Percentiles rank a stretch among this genome's conserved stretches.
Conservation (phyloP, 1,284 basidiomycete species). For the Cryptococcus floricola region DNA sequence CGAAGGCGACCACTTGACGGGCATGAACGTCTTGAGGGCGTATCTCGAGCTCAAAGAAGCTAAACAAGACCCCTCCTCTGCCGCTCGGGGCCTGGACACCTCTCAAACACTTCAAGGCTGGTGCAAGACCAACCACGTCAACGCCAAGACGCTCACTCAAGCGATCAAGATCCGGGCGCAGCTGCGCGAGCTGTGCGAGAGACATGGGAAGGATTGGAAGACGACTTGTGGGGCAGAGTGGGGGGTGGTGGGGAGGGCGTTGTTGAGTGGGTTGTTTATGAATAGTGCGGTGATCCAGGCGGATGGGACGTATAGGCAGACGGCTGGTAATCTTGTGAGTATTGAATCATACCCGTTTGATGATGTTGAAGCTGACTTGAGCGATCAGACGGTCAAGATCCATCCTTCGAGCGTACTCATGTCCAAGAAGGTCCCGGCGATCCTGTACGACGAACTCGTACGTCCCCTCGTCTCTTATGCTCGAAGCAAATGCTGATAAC, state of each 20-base stretch:
- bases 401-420: conserved; percentile 77
- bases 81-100: neutral
- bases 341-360: neutral
- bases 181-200: conserved; percentile 64
- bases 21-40: conserved; percentile 76
- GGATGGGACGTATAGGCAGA: conserved; percentile 77
- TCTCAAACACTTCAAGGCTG: conserved; percentile 58
- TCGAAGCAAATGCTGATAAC: neutral
- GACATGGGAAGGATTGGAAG: conserved; percentile 60
- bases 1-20: conserved; percentile 86
- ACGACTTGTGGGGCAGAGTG: conserved; percentile 59
- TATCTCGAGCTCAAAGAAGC: conserved; percentile 60
- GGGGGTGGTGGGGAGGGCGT: conserved; percentile 61
- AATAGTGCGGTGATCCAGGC: conserved; percentile 78
- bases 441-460: conserved; percentile 87
- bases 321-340: conserved; percentile 70
- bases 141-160: conserved; percentile 79
- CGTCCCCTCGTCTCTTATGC: conserved; percentile 36
- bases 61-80: conserved; percentile 14
- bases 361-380: neutral
- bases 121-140: conserved; percentile 79
- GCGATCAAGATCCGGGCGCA: conserved; percentile 79
- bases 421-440: conserved; percentile 73
- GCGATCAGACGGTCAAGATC: conserved; percentile 70
- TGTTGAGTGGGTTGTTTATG: conserved; percentile 70